Evolutionary conservation across 83 land plant species (phyloP), one percentile per base, ranked within the genome.

Genomic region (Picea mariana): DNA sequence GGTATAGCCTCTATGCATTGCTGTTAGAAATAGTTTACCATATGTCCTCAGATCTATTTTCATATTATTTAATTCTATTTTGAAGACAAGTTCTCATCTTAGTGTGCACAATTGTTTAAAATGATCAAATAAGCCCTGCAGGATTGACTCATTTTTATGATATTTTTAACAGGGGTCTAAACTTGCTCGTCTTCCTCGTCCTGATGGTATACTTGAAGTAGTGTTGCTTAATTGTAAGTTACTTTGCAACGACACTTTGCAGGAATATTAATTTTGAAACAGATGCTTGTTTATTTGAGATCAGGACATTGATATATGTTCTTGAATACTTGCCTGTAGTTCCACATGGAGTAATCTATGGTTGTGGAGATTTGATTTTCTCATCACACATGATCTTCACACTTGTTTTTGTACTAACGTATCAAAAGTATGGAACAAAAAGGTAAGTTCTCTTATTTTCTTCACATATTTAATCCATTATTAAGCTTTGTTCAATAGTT

Each of bases 361-460:
- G 38, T 34, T 34, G 38, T 34, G 38, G 38, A 34, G 38, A 34
- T 3, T 34, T 34, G 38, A 34, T 34, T 34, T 34, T 34, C 2
- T 34, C 38, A 34, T 1, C 38, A 34, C 3, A 34, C 2, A 34
- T 34, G 38, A 34, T 34, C 38, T 34, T 34, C 38, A 34, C 38
- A 34, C 2, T 34, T 2, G 38, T 34, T 34, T 34, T 34, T 34
- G 38, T 34, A 34, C 38, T 34, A 34, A 34, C 38, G 2, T 34
- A 34, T 34, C 38, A 34, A 3, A 34, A 34, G 38, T 34, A 34
- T 34, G 38, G 38, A 34, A 34, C 38, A 34, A 34, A 34, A 34
- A 92, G 94, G 95, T 86, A 59, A 77, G 26, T 9, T 11, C 12
- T 52, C 12, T 11, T 52, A 1, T 1, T 52, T 52, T 52, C 12